phyloP scores from a whole-genome alignment of 495 filamentous ascomycete genomes.

The Lichina pygmaea region DNA sequence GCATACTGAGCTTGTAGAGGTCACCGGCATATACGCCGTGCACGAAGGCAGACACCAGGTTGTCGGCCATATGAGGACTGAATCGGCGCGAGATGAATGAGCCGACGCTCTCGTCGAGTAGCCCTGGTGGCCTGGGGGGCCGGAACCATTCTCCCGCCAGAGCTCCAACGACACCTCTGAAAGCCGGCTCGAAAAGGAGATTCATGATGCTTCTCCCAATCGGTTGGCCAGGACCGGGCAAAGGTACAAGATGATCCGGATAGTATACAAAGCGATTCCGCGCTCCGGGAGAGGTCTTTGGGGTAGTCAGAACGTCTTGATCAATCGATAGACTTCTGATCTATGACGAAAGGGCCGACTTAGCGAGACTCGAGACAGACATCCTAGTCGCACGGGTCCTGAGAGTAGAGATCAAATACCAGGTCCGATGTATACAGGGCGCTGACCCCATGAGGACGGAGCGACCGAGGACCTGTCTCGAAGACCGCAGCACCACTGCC shows the following conservation, averaged over 20 bases:
- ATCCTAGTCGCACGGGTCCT: neutral
- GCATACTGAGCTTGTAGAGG: slow-evolving; percentile 49
- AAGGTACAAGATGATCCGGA: slow-evolving; percentile 55
- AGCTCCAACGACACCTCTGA: slow-evolving; percentile 19
- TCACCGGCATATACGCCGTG: slow-evolving; percentile 95
- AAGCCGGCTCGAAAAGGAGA: slow-evolving; percentile 30
- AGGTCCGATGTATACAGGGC: slow-evolving; percentile 25
- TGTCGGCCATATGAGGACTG: slow-evolving; percentile 33
- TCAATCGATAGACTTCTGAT: slow-evolving; percentile 32
- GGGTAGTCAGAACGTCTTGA: slow-evolving; percentile 30
- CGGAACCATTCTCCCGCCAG: slow-evolving; percentile 16
- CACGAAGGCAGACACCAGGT: slow-evolving; percentile 47
- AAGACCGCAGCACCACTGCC: slow-evolving; percentile 36
- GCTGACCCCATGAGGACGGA: slow-evolving; percentile 25
- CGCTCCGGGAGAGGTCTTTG: slow-evolving; percentile 20
- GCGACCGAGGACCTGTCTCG: slow-evolving; percentile 63
- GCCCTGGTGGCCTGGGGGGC: slow-evolving; percentile 6
- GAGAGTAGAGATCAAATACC: slow-evolving; percentile 14
- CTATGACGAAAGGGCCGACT: slow-evolving; percentile 15
- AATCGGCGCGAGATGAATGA: slow-evolving; percentile 34
- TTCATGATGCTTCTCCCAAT: slow-evolving; percentile 8
- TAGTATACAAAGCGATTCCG: slow-evolving; percentile 72
- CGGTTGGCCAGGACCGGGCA: slow-evolving; percentile 22
- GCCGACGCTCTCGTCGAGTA: slow-evolving; percentile 44
- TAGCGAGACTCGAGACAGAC: neutral